A percentile compares a stretch with the other conserved stretches of the same genome.
These are phyloP conservation scores for Cyberlindnera japonica DNA, from an alignment of 805 yeast species.

Conservation along the genomic window DNA sequence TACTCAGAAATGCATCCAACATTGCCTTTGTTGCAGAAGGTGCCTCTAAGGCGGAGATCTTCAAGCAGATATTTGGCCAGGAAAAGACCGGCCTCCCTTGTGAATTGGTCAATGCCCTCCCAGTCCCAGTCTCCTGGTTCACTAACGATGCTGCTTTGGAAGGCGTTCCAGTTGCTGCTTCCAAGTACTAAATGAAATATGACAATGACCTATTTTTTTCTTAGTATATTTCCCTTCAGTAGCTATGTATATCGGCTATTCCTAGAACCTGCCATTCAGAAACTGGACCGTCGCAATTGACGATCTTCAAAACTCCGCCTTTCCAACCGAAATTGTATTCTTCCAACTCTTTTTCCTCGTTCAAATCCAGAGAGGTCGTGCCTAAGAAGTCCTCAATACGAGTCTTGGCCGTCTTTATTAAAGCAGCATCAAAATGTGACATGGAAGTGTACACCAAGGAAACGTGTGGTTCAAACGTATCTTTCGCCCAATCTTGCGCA, in stretches of 20 bases:
- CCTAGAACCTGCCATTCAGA: conserved; percentile 68
- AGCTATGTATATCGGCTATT: conserved; percentile 31
- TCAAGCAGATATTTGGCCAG: conserved; percentile 64
- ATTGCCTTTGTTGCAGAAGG: conserved; percentile 91
- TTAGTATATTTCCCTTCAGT: background rate
- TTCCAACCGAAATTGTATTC: conserved; percentile 49
- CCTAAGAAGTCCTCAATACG: conserved; percentile 65
- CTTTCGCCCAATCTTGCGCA: conserved; percentile 53
- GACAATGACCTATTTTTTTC: background rate
- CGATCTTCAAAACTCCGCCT: conserved; percentile 57
- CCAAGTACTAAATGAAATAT: conserved; percentile 25
- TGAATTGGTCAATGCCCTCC: conserved; percentile 63
- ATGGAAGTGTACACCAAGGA: conserved; percentile 64
- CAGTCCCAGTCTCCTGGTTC: conserved; percentile 70
- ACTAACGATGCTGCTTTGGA: conserved; percentile 74
- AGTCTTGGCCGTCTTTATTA: conserved; percentile 57
- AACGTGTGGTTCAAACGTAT: conserved; percentile 67
- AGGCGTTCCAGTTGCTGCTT: conserved; percentile 43
- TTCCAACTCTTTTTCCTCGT: conserved; percentile 23
- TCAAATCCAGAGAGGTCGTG: conserved; percentile 11
- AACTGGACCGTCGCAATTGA: conserved; percentile 68
- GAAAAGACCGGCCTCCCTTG: conserved; percentile 57
- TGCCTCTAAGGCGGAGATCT: conserved; percentile 69
- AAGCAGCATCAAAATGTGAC: conserved; percentile 64
- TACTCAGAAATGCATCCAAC: conserved; percentile 41